Evolutionary conservation across 306 rosid genomes (phyloP), one percentile per base, ranked within the genome.

Genomic region (Sicyos baderoa): DNA sequence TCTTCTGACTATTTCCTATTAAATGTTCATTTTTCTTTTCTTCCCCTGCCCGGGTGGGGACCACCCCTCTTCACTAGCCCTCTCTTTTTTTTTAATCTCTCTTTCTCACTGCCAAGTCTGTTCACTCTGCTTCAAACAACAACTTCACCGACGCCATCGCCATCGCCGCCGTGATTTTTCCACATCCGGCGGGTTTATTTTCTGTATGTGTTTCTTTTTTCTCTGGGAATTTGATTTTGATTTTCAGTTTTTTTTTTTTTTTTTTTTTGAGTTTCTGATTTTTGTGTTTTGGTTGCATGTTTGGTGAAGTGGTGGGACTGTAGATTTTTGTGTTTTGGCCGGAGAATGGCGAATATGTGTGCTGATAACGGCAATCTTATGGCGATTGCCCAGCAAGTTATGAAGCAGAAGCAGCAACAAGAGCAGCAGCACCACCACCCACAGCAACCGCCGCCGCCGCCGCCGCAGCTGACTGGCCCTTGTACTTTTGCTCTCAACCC

Each of bases 381-480:
- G 98, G 98, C 98, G 9, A 89, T 93, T 63, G 98, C 98, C n/a
- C 95, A 93, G 72, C 98, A 93, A 80, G 96, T 93, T 15, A 89
- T 93, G 75, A 81, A 89, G 71, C 98, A 93, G 63, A 88, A 93
- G 70, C 96, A 93, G 63, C 95, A 88, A 57, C 97, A 86, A 62
- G 94, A 91, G 51, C 87, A 91, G 2, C 83, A 91, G 6, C 85
- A 91, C 10, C 84, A 88, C 2, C 82, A 84, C 3, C 88, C 80
- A 0, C 79, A 74, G 4, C 88, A 77, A 1, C 75, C 70, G 6
- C 81, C 75, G 21, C 77, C 60, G 1, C 29, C 29, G 35, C 35
- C 35, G 35, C 35, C 35, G 4, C 84, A 76, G 18, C 81, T 83
- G 58, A 62, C 75, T 13, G 79, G 83, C 1, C 73, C 78, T 8